A percentile compares a stretch with the other conserved stretches of the same genome.
Conservation (phyloP, 164 flowering plant species). For the Aristolochia contorta region DNA sequence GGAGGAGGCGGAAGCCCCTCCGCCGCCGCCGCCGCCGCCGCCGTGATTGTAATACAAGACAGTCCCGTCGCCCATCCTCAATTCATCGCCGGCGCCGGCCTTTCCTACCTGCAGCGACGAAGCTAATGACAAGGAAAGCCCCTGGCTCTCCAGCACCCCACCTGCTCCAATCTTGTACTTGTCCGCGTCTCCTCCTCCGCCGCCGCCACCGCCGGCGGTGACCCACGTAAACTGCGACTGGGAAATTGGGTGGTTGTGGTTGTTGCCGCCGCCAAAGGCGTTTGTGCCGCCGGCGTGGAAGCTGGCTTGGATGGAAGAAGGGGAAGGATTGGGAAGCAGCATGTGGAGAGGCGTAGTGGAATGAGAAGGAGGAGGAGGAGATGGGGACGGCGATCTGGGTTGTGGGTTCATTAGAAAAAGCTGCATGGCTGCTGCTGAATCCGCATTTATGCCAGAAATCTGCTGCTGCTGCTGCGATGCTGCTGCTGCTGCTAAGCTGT, state of each 20-base stretch:
- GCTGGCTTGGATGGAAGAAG: slow-evolving; percentile 19
- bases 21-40: slow-evolving; percentile 8
- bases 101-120: slow-evolving; percentile 64
- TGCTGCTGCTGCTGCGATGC: slow-evolving; percentile 23
- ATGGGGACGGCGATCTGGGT: slow-evolving; percentile 40
- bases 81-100: slow-evolving; percentile 45
- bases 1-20: slow-evolving; percentile 4
- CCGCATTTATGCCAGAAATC: slow-evolving; percentile 56
- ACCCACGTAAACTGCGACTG: slow-evolving; percentile 22
- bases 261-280: background rate
- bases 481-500: background rate
- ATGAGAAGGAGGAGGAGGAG: slow-evolving; percentile 16
- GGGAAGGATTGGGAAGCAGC: slow-evolving; percentile 36
- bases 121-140: slow-evolving; percentile 61
- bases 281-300: slow-evolving; percentile 7
- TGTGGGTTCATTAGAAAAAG: slow-evolving; percentile 81
- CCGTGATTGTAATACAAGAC: slow-evolving; percentile 31
- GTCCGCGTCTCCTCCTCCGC: no score
- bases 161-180: slow-evolving; percentile 25
- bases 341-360: slow-evolving; percentile 39
- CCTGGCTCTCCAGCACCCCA: slow-evolving; percentile 46
- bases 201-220: slow-evolving; percentile 3
- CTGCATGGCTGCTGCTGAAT: slow-evolving; percentile 89
- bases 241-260: background rate
- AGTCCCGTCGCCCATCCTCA: slow-evolving; percentile 53